Evolutionary conservation across 495 filamentous ascomycete genomes (phyloP).

Genomic region (Sordaria brevicollis): DNA sequence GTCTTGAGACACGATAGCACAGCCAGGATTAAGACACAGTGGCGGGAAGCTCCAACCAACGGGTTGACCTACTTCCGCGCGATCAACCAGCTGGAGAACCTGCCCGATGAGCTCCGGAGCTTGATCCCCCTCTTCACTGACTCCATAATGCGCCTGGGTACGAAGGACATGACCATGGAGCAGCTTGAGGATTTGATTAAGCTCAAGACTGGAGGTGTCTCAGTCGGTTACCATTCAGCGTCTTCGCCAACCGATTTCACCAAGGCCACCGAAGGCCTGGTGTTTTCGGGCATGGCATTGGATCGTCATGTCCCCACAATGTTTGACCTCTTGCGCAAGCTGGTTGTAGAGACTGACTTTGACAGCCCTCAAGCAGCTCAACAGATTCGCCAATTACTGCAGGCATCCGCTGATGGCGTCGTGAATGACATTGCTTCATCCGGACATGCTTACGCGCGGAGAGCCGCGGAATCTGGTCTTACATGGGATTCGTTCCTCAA

Average conservation of each 20-base stretch:
- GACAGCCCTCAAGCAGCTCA: slow-evolving; percentile 66
- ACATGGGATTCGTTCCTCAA: slow-evolving; percentile 56
- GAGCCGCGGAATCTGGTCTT: slow-evolving; percentile 70
- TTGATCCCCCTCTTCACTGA: slow-evolving; percentile 88
- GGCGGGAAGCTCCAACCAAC: slow-evolving; percentile 88
- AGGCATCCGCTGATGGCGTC: slow-evolving; percentile 78
- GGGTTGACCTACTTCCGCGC: slow-evolving; percentile 94
- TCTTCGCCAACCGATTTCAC: slow-evolving; percentile 62
- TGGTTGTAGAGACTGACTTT: slow-evolving; percentile 83
- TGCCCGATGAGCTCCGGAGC: slow-evolving; percentile 77
- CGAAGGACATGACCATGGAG: slow-evolving; percentile 79
- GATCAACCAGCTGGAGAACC: slow-evolving; percentile 62
- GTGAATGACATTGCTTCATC: slow-evolving; percentile 80
- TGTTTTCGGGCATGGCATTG: slow-evolving; percentile 73
- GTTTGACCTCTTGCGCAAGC: slow-evolving; percentile 71
- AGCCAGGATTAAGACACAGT: slow-evolving; percentile 64
- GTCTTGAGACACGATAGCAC: slow-evolving; percentile 57
- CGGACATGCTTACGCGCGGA: slow-evolving; percentile 75
- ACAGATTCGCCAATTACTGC: slow-evolving; percentile 76
- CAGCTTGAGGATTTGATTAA: slow-evolving; percentile 92
- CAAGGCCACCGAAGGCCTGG: slow-evolving; percentile 66
- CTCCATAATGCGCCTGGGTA: slow-evolving; percentile 85
- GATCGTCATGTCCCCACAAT: slow-evolving; percentile 83
- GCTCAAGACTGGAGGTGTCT: slow-evolving; percentile 88
- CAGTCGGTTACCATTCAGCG: slow-evolving; percentile 64